Percentiles rank a stretch among this genome's conserved stretches.
phyloP scores from a whole-genome alignment of 2,329 filamentous ascomycete genomes.

The Beauveria caledonica region DNA sequence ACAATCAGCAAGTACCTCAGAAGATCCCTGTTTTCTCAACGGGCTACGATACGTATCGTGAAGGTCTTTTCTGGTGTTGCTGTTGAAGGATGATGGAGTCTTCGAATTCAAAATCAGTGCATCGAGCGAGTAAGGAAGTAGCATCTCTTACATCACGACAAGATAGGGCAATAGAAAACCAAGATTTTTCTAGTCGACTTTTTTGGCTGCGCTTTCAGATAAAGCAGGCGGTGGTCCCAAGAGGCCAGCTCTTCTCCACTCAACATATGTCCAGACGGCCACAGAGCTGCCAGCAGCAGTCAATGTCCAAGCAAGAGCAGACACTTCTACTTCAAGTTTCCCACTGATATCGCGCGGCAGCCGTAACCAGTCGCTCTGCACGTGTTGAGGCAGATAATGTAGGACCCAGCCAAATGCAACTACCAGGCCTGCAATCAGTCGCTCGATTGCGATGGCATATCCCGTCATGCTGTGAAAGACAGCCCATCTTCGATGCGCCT shows the following conservation, averaged over 20 bases:
- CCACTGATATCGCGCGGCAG: not conserved
- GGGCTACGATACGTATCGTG: no score
- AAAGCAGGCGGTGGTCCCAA: not conserved
- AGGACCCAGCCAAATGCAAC: not conserved
- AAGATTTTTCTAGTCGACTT: not conserved
- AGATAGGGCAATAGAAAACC: no score
- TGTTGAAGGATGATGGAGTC: no score
- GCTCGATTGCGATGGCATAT: conserved; percentile 2
- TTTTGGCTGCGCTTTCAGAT: not conserved
- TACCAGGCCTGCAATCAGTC: not conserved
- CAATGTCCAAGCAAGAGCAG: conserved; percentile 4
- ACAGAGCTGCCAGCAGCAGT: not conserved
- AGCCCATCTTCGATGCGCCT: not conserved
- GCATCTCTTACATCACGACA: no score
- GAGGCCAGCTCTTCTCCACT: not conserved
- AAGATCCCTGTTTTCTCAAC: no score
- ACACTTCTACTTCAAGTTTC: not conserved
- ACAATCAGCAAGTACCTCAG: no score
- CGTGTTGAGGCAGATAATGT: not conserved
- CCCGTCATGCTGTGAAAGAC: conserved; percentile 6
- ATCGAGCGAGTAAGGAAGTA: no score
- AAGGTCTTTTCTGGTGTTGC: no score
- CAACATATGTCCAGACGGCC: not conserved
- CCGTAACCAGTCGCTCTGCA: not conserved
- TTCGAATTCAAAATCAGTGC: no score